Evolutionary conservation across 768 basidiomycete species (phyloP), one percentile per base, ranked within the genome.

Genomic region (Phaffia australis): DNA sequence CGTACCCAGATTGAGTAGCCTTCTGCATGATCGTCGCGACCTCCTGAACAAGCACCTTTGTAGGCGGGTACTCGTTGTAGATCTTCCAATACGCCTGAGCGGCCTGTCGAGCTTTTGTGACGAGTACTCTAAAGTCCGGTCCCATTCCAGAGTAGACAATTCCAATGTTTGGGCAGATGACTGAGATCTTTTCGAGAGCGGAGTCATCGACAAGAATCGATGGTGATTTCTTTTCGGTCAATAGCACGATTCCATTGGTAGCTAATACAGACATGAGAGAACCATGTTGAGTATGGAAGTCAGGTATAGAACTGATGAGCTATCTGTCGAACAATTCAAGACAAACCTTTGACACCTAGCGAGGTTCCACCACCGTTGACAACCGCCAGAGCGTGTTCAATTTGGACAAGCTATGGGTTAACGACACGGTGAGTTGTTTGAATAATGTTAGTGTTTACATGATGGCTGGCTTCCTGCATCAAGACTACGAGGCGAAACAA

Each of bases 121-220:
- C 86, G 68, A 99, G 82, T 27, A 99, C 84, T 52, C 95, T 85
- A 78, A 95, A 99, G 78, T 99, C 95, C 57, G 95, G 95, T 0
- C 95, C 93, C 95, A 99, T 99, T 47, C 95, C 95, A 46, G 92
- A 94, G 80, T 99, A 99, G 56, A 99, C 95, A 71, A 99, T 89
- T 60, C 95, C 95, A 73, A 99, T 98, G 78, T 98, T 98, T 47
- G 95, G 95, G 77, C 94, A 98, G 70, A 99, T 86, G 60, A 94
- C 83, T 1, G 92, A 89, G 69, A 95, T 91, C 79, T 95, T 97
- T 77, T 99, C 95, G 72, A 99, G 83, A 82, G 94, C 89, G 35
- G 89, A 89, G 78, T 97, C 90, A 80, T 99, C 95, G 70, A 99
- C 89, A 72, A 99, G 83, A 74, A 97, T 86, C 15, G 95, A 99